Evolutionary conservation across 2,329 filamentous ascomycete species (phyloP).

Genomic region (Ophiostoma sp.): DNA sequence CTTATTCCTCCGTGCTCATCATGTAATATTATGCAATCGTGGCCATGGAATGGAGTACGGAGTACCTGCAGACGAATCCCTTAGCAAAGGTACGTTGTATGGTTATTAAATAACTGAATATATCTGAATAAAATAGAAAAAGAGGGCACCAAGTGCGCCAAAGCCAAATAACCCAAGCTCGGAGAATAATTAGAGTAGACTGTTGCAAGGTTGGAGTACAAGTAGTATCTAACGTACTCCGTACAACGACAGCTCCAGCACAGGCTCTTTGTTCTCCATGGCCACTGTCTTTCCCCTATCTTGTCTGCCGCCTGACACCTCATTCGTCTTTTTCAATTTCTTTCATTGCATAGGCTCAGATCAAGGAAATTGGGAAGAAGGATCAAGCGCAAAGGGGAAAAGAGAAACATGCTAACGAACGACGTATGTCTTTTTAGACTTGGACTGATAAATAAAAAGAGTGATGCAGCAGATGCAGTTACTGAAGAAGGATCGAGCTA

Average conservation of each 20-base stretch:
- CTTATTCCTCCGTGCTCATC: slow-evolving; percentile 3
- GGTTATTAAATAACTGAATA: not conserved
- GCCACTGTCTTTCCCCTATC: not conserved
- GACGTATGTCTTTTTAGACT: too few relatives aligned
- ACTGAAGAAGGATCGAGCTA: slow-evolving; percentile 7
- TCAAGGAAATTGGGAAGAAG: slow-evolving; percentile 3
- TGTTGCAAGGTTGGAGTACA: not conserved
- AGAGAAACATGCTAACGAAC: not conserved
- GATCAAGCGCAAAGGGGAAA: not conserved
- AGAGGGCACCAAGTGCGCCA: not conserved
- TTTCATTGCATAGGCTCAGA: not conserved
- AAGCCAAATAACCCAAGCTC: not conserved
- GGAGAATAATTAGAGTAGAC: slow-evolving; percentile 1
- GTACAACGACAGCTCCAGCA: not conserved
- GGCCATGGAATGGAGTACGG: too few relatives aligned
- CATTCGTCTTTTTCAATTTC: not conserved
- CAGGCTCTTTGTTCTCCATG: not conserved
- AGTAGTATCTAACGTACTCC: not conserved
- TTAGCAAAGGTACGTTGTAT: not conserved
- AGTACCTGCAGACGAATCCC: not conserved
- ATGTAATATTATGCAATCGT: not conserved
- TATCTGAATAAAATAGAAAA: not conserved
- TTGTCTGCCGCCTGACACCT: not conserved
- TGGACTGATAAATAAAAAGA: too few relatives aligned
- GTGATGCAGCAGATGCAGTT: not conserved